These are phyloP conservation scores for Porcisia hertigi DNA, from an alignment of 208 protist species.

Conservation along the genomic window DNA sequence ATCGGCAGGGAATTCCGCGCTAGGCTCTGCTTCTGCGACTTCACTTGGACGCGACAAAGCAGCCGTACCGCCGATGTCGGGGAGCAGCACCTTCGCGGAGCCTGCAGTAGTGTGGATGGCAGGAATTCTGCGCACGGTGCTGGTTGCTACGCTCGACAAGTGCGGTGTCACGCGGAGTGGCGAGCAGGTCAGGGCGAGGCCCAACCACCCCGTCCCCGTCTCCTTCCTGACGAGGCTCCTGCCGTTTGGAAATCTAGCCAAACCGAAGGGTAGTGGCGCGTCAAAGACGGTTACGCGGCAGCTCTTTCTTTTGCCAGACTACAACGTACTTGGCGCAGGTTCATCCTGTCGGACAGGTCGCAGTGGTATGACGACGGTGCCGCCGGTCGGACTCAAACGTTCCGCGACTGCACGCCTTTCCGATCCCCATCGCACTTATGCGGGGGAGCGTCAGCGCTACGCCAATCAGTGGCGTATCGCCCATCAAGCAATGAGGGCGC, in stretches of 20 bases:
- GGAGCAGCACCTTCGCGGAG: neutral
- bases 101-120: constrained; percentile 10
- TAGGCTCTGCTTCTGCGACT: too few species aligned
- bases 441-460: constrained; percentile 20
- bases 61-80: neutral
- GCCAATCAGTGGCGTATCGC: constrained; percentile 22
- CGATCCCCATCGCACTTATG: constrained; percentile 17
- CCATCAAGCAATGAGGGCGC: neutral
- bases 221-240: too few species aligned
- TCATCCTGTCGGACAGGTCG: neutral
- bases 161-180: constrained; percentile 12
- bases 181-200: neutral
- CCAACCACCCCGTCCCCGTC: neutral
- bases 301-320: constrained; percentile 22
- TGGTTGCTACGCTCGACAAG: constrained; percentile 25
- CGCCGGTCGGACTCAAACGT: neutral
- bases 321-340: constrained; percentile 8
- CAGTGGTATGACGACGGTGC: neutral
- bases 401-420: neutral
- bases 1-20: too few species aligned
- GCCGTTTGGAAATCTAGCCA: neutral
- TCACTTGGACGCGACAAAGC: too few species aligned
- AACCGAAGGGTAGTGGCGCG: neutral
- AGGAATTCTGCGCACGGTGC: constrained; percentile 11
- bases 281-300: constrained; percentile 8